Conservation (phyloP, 371 early-diverging fungal genomes). For the Mucor racemosus region DNA sequence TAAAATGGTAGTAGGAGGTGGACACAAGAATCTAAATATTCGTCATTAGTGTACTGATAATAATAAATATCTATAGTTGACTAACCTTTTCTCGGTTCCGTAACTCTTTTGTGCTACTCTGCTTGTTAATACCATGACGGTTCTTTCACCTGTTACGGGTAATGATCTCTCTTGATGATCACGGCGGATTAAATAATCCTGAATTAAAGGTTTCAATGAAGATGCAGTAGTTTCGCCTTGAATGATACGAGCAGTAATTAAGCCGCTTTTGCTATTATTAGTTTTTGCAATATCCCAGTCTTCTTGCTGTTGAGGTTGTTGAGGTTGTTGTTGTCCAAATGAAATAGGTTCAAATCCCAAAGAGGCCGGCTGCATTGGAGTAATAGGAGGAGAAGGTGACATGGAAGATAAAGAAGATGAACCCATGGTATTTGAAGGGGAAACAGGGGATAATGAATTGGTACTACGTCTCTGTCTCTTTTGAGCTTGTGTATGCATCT, state of each 20-base stretch:
- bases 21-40: conserved; percentile 67
- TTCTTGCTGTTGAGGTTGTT: conserved; percentile 51
- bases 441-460: conserved; percentile 23
- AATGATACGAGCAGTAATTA: conserved; percentile 32
- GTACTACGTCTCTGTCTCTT: conserved; percentile 30
- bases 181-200: conserved; percentile 41
- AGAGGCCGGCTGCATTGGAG: conserved; percentile 32
- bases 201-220: conserved; percentile 42
- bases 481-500: conserved; percentile 19
- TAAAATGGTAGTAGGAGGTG: conserved; percentile 80
- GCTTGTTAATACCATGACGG: conserved; percentile 73
- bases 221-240: conserved; percentile 33
- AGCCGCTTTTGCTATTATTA: conserved; percentile 7
- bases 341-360: conserved; percentile 26
- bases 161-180: conserved; percentile 60
- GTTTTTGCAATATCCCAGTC: conserved; percentile 39
- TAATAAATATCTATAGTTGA: conserved; percentile 50
- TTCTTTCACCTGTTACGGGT: conserved; percentile 70
- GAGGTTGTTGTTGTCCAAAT: conserved; percentile 36
- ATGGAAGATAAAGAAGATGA: conserved; percentile 28
- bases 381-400: conserved; percentile 48
- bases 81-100: conserved; percentile 84
- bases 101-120: conserved; percentile 89
- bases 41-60: no score
- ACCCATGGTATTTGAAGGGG: conserved; percentile 22